phyloP scores from a whole-genome alignment of 768 basidiomycete species.

The Russula sp. region DNA sequence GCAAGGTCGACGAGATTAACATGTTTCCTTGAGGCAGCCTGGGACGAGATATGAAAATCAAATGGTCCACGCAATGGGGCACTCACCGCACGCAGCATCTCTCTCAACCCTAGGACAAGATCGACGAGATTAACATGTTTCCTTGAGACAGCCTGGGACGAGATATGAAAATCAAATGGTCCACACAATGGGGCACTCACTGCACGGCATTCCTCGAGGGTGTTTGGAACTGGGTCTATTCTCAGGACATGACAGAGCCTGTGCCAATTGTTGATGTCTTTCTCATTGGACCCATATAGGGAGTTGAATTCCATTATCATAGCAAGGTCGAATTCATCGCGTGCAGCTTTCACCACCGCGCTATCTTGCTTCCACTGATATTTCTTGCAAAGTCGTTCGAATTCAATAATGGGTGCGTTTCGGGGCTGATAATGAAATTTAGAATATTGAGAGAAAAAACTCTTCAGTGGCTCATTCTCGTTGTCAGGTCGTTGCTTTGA shows the following conservation, averaged over 20 bases:
- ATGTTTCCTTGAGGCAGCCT: conserved; percentile 19
- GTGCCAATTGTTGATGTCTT: conserved; percentile 27
- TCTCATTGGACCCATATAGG: conserved; percentile 30
- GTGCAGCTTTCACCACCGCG: not conserved
- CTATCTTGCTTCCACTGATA: not conserved
- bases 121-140: conserved; percentile 38
- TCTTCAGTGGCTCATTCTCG: conserved; percentile 3
- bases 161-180: not conserved
- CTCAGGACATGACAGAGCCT: conserved; percentile 26
- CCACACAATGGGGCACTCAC: not conserved
- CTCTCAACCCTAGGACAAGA: conserved; percentile 32
- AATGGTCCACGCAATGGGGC: not conserved
- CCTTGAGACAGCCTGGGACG: conserved; percentile 1
- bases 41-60: not conserved
- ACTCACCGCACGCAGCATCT: conserved; percentile 18
- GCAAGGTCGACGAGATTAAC: conserved; percentile 39
- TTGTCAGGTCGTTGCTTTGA: too few species aligned
- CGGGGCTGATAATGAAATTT: conserved; percentile 19
- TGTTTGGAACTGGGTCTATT: conserved; percentile 25
- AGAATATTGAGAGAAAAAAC: conserved; percentile 29
- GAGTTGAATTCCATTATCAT: conserved; percentile 27
- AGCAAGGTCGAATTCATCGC: conserved; percentile 7
- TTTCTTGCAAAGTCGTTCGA: conserved; percentile 17
- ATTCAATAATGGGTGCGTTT: conserved; percentile 19
- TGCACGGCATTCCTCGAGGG: conserved; percentile 5